Conservation (phyloP, 108 stramenopile genomes). For the Mediolabrus comicus region DNA sequence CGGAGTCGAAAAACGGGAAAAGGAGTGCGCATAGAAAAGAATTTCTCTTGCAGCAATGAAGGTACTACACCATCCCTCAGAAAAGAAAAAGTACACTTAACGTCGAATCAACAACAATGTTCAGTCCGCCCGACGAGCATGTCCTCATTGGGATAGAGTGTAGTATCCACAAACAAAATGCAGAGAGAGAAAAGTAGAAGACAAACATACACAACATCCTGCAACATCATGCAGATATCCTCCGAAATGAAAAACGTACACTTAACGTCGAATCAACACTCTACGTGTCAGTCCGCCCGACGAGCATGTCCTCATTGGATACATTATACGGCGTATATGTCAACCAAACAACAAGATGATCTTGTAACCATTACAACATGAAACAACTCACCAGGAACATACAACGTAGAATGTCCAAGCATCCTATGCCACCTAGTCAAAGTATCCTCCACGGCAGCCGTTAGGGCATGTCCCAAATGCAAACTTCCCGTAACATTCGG, state of each 20-base stretch:
- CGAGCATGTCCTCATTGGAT: constrained; percentile 42
- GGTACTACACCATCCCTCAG: constrained; percentile 33
- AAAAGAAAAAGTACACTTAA: constrained; percentile 40
- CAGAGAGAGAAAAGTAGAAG: not conserved
- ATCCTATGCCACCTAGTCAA: constrained; percentile 98
- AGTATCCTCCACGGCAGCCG: constrained; percentile 97
- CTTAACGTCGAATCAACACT: constrained; percentile 19
- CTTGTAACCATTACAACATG: not conserved
- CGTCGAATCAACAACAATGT: constrained; percentile 57
- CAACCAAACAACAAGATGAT: not conserved
- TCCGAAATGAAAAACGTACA: not conserved
- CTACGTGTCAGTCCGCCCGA: constrained; percentile 43
- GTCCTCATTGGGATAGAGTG: constrained; percentile 12
- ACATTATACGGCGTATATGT: not conserved
- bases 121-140: constrained; percentile 52
- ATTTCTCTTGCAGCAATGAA: not conserved
- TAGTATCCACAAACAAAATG: not conserved
- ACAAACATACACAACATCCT: not conserved
- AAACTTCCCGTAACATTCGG: constrained; percentile 98
- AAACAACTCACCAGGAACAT: constrained; percentile 85
- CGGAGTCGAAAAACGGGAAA: constrained; percentile 9
- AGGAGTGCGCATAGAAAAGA: not conserved
- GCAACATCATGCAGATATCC: not conserved
- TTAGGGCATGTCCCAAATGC: constrained; percentile 99
- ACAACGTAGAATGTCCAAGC: constrained; percentile 96